Conservation (phyloP, 352 stramenopile species). For the Pythium chondricola region DNA sequence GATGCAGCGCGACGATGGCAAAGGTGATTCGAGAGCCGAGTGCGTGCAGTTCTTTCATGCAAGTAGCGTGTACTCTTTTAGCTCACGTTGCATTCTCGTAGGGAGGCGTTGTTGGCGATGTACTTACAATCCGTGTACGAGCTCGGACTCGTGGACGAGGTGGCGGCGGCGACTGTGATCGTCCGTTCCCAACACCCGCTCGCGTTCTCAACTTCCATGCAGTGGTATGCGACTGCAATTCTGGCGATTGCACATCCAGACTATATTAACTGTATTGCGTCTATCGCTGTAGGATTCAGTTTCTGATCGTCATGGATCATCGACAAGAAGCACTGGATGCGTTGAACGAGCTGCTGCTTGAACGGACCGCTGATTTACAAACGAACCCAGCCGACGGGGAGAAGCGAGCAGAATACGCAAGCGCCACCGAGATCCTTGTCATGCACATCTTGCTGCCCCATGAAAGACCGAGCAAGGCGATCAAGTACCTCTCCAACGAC, state of each 20-base stretch:
- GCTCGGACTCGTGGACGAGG: conserved; percentile 43
- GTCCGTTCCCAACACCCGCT: conserved; percentile 36
- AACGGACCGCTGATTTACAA: conserved; percentile 5
- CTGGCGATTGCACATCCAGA: neutral
- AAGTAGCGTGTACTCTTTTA: too few species aligned
- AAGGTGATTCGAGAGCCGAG: neutral
- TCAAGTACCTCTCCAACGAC: conserved; percentile 28
- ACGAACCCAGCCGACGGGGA: neutral
- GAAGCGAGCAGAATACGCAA: neutral
- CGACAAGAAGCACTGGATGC: conserved; percentile 21
- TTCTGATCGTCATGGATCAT: conserved; percentile 57
- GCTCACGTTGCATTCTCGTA: conserved; percentile 12
- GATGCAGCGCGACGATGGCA: too few species aligned
- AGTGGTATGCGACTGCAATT: conserved; percentile 41
- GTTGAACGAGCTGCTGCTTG: conserved; percentile 22
- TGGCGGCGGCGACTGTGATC: conserved; percentile 39
- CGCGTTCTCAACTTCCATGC: conserved; percentile 27
- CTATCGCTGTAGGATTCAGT: conserved; percentile 35
- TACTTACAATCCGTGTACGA: conserved; percentile 69
- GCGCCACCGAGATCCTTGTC: conserved; percentile 34
- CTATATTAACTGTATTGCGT: neutral
- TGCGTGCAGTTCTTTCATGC: too few species aligned
- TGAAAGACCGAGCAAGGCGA: conserved; percentile 29
- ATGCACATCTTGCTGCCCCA: conserved; percentile 42
- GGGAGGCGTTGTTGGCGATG: conserved; percentile 51